Conservation (phyloP, 2,329 filamentous ascomycete species). For the Pestalotiopsis sp. region DNA sequence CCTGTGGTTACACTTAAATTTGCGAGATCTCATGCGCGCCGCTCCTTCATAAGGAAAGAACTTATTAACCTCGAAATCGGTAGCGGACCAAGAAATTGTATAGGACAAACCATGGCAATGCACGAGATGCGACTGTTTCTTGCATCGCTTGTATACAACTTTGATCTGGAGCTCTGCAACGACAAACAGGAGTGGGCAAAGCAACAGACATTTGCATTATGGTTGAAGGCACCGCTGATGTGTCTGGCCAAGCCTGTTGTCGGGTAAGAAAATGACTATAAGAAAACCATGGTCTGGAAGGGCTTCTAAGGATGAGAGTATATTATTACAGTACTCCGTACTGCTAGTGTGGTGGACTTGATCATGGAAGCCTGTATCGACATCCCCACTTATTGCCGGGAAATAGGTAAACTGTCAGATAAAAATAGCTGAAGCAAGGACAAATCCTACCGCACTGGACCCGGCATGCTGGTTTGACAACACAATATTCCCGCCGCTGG, state of each 20-base stretch:
- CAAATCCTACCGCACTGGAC: not conserved
- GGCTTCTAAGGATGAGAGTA: not conserved
- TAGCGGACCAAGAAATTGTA: constrained; percentile 21
- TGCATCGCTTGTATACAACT: constrained; percentile 16
- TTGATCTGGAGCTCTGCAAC: constrained; percentile 19
- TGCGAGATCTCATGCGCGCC: not conserved
- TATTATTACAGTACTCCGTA: not conserved
- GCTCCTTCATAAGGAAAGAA: not conserved
- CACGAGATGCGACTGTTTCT: constrained; percentile 21
- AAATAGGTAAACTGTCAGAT: not conserved
- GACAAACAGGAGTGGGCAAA: constrained; percentile 18
- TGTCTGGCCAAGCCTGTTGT: not conserved
- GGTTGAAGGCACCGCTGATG: constrained; percentile 19
- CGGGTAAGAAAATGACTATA: not conserved
- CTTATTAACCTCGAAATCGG: not conserved
- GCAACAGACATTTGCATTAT: constrained; percentile 19
- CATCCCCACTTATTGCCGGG: not conserved
- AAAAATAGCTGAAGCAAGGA: not conserved
- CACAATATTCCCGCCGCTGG: not conserved
- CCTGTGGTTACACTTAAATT: not conserved
- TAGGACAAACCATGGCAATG: constrained; percentile 21
- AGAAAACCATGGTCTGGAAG: not conserved
- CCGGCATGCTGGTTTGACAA: not conserved
- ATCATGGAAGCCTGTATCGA: not conserved
- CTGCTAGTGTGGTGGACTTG: not conserved